A percentile compares a stretch with the other conserved stretches of the same genome.
Evolutionary conservation across 129 eudicot species (phyloP).

Genomic region (Logfia minima): DNA sequence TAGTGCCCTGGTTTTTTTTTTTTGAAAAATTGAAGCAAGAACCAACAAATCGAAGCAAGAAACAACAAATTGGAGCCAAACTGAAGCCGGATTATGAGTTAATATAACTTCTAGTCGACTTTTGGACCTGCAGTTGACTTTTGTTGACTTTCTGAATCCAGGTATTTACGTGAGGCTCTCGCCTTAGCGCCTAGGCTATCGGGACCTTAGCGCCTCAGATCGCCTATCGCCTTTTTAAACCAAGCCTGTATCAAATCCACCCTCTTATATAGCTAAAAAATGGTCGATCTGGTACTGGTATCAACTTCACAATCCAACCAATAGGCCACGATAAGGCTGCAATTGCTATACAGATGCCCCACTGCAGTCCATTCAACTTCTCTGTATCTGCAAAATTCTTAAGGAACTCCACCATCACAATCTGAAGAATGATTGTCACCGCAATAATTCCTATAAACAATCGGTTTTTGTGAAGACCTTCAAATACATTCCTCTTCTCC

Average conservation of each 20-base stretch:
- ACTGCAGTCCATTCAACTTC: constrained; percentile 50
- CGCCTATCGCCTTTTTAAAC: too few relatives aligned
- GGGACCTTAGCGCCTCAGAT: too few relatives aligned
- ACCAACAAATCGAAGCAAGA: too few relatives aligned
- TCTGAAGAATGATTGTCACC: constrained; percentile 36
- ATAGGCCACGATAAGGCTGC: constrained; percentile 54
- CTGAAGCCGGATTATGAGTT: too few relatives aligned
- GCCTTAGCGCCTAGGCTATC: too few relatives aligned
- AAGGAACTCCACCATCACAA: constrained; percentile 31
- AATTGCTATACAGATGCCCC: constrained; percentile 55
- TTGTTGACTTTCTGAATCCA: too few relatives aligned
- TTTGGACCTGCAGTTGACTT: too few relatives aligned
- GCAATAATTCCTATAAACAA: constrained; percentile 53
- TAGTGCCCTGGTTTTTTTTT: too few relatives aligned
- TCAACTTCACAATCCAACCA: constrained; percentile 41
- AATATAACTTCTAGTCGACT: too few relatives aligned
- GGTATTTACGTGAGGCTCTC: too few relatives aligned
- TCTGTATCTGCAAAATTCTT: constrained; percentile 45
- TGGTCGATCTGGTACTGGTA: constrained; percentile 47
- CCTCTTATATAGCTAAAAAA: constrained; percentile 28
- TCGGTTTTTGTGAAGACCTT: constrained; percentile 43
- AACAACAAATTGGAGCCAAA: too few relatives aligned
- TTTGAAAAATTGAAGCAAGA: too few relatives aligned
- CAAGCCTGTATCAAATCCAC: neutral
- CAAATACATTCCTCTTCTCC: constrained; percentile 31